Conservation (phyloP, 164 flowering plant species). For the Cinnamomum chago region DNA sequence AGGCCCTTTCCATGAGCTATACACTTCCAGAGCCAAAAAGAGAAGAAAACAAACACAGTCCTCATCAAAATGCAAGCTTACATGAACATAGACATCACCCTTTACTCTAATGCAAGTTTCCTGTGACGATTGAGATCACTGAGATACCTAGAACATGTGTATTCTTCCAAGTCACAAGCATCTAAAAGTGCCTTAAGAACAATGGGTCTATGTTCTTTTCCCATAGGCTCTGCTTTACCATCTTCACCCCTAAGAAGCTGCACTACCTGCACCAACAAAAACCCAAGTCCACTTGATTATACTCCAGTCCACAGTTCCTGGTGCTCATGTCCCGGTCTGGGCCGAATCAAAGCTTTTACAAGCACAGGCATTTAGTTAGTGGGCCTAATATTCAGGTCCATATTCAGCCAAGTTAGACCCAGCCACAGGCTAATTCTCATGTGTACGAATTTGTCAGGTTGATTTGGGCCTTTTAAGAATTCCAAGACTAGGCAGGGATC, state of each 20-base stretch:
- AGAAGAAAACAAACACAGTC: not conserved
- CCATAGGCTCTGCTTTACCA: slow-evolving; percentile 20
- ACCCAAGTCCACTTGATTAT: not conserved
- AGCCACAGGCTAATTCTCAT: too few species aligned
- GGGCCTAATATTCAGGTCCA: too few species aligned
- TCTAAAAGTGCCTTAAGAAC: slow-evolving; percentile 40
- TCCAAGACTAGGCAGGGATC: too few species aligned
- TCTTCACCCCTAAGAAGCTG: slow-evolving; percentile 59
- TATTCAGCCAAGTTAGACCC: too few species aligned
- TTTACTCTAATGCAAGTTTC: slow-evolving; percentile 65
- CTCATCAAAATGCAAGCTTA: not conserved
- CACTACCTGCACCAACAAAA: slow-evolving; percentile 48
- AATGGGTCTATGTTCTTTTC: slow-evolving; percentile 24
- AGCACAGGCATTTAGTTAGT: too few species aligned
- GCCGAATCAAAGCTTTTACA: too few species aligned
- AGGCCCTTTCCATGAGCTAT: not conserved
- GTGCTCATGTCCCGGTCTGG: too few species aligned
- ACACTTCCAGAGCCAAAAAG: not conserved
- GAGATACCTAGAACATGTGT: slow-evolving; percentile 58
- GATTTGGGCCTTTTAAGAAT: too few species aligned
- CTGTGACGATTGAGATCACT: slow-evolving; percentile 70
- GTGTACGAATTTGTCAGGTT: too few species aligned
- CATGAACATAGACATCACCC: not conserved
- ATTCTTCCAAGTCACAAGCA: slow-evolving; percentile 67
- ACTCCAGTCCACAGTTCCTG: too few species aligned